A percentile compares a stretch with the other conserved stretches of the same genome.
phyloP scores from a whole-genome alignment of 257 asterid genomes.

The Przewalskia tangutica region DNA sequence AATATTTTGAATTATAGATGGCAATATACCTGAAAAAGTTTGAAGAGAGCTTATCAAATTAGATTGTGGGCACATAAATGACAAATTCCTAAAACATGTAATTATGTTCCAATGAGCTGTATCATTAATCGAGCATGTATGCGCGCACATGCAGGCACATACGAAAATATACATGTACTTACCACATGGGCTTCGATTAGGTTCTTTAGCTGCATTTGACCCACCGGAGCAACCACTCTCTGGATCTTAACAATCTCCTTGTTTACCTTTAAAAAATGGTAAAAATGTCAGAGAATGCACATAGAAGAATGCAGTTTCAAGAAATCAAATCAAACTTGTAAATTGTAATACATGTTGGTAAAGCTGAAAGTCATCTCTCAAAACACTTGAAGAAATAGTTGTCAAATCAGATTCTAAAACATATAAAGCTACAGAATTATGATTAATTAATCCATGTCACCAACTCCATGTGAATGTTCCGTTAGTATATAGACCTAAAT shows the following conservation, averaged over 20 bases:
- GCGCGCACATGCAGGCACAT: background rate
- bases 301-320: background rate
- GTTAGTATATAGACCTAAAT: too few relatives aligned
- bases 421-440: background rate
- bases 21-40: background rate
- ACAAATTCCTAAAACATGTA: background rate
- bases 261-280: conserved; percentile 50
- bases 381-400: background rate
- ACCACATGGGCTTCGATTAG: conserved; percentile 92
- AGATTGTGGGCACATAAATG: background rate
- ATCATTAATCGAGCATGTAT: background rate
- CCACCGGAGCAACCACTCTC: conserved; percentile 89
- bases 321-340: background rate
- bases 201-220: conserved; percentile 93
- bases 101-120: background rate
- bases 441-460: background rate
- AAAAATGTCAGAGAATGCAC: background rate
- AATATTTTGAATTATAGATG: background rate
- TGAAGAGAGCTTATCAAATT: background rate
- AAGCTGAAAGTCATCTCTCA: background rate
- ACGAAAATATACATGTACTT: conserved; percentile 22
- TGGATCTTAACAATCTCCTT: conserved; percentile 98
- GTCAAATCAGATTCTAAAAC: background rate
- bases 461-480: too few relatives aligned
- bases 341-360: background rate